Evolutionary conservation across 331 rosid species (phyloP).

Genomic region (Rhamnella rubrinervis): DNA sequence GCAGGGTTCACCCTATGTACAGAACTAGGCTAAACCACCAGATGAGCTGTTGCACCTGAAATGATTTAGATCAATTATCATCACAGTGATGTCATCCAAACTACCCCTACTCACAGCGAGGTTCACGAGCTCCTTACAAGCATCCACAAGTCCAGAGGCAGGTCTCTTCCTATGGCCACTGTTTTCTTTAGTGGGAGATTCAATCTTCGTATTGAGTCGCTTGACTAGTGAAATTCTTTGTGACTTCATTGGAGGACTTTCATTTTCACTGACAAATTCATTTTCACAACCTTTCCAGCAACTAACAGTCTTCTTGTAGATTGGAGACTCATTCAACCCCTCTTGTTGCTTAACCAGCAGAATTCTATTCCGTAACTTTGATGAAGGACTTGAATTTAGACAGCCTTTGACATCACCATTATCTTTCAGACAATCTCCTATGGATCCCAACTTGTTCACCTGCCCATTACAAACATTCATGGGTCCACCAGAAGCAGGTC

Average conservation of each 20-base stretch:
- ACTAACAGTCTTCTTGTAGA: slow-evolving; percentile 19
- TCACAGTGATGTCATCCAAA: slow-evolving; percentile 62
- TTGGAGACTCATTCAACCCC: slow-evolving; percentile 26
- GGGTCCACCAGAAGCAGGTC: not conserved
- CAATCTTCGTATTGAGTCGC: slow-evolving; percentile 32
- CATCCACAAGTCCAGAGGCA: slow-evolving; percentile 38
- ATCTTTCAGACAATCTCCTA: slow-evolving; percentile 26
- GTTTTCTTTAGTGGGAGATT: slow-evolving; percentile 32
- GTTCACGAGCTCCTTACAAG: slow-evolving; percentile 64
- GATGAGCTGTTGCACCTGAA: slow-evolving; percentile 27
- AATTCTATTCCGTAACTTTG: slow-evolving; percentile 41
- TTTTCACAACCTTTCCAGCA: slow-evolving; percentile 33
- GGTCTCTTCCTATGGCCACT: slow-evolving; percentile 26
- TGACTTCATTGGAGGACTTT: slow-evolving; percentile 41
- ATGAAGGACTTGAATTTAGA: slow-evolving; percentile 41
- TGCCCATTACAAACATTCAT: not conserved
- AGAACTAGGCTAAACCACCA: slow-evolving; percentile 1
- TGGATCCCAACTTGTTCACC: not conserved
- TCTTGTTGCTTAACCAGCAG: slow-evolving; percentile 17
- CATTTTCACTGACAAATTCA: slow-evolving; percentile 41
- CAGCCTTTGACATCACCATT: slow-evolving; percentile 20
- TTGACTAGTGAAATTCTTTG: slow-evolving; percentile 43
- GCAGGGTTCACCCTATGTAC: not conserved
- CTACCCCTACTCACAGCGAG: slow-evolving; percentile 58
- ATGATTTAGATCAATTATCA: slow-evolving; percentile 55